Conservation (phyloP, 176 grass and related monocot genomes). For the Canna indica region DNA sequence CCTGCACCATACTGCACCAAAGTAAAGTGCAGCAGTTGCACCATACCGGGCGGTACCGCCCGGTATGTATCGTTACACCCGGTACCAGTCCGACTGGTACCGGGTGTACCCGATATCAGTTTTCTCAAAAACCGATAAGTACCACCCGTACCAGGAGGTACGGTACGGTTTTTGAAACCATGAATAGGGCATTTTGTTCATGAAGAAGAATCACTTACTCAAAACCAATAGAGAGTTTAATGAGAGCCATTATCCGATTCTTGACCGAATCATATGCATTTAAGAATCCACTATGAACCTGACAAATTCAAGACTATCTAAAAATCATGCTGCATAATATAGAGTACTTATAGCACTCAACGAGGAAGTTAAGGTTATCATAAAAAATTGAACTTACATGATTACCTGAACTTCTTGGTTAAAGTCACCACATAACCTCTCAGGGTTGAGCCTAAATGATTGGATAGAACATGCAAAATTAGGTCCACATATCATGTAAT, state of each 20-base stretch:
- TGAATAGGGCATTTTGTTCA: not conserved
- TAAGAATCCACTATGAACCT: slow-evolving; percentile 98
- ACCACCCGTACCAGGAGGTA: not conserved
- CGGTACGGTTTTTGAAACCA: not conserved
- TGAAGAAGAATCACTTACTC: slow-evolving; percentile 38
- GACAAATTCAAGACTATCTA: not conserved
- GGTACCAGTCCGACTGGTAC: too few species aligned
- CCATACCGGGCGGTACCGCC: too few species aligned
- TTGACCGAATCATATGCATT: slow-evolving; percentile 87
- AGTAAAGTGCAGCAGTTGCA: too few species aligned
- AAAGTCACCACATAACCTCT: slow-evolving; percentile 73
- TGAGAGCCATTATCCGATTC: slow-evolving; percentile 65
- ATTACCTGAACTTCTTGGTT: slow-evolving; percentile 94
- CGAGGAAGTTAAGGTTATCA: slow-evolving; percentile 12
- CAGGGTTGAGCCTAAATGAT: slow-evolving; percentile 69
- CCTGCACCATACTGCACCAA: too few species aligned
- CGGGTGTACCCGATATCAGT: too few species aligned
- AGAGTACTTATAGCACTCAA: slow-evolving; percentile 13
- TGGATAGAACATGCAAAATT: slow-evolving; percentile 6
- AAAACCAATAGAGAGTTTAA: slow-evolving; percentile 46
- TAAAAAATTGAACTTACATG: slow-evolving; percentile 19
- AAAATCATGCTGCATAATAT: slow-evolving; percentile 10
- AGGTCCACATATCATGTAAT: not conserved
- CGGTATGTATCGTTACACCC: too few species aligned
- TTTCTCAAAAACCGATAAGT: too few species aligned